Evolutionary conservation across 1,284 basidiomycete species (phyloP).

Genomic region (Acaromyces ingoldii): DNA sequence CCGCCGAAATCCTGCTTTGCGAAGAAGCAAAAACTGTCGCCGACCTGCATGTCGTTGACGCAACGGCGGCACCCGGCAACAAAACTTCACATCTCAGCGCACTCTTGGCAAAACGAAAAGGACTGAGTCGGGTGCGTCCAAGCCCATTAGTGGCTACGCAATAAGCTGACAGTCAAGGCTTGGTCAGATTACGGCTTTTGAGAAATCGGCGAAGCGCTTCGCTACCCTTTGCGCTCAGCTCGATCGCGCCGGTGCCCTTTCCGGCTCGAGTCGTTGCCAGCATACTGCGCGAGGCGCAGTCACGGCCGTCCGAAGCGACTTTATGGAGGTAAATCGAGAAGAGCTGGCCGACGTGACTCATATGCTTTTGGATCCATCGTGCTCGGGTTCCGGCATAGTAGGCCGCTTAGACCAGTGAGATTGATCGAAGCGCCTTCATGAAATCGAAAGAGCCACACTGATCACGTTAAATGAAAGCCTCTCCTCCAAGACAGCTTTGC

Average conservation of each 20-base stretch:
- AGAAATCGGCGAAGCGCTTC: conserved; percentile 24
- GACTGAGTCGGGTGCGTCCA: neutral
- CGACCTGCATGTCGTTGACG: conserved; percentile 64
- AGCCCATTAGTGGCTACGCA: too few species aligned
- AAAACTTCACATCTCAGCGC: conserved; percentile 92
- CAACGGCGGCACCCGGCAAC: conserved; percentile 94
- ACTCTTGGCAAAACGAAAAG: conserved; percentile 51
- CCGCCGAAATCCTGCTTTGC: conserved; percentile 63
- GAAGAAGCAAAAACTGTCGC: neutral
- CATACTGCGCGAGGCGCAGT: neutral
- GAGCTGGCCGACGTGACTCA: conserved; percentile 21
- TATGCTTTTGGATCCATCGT: conserved; percentile 46
- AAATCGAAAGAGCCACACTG: neutral
- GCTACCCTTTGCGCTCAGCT: conserved; percentile 23
- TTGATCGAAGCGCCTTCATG: neutral
- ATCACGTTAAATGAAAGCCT: neutral
- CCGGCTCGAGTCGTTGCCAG: neutral
- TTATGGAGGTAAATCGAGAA: neutral
- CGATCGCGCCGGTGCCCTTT: conserved; percentile 12
- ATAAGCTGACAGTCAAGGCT: too few species aligned
- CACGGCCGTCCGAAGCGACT: conserved; percentile 13
- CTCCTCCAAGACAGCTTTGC: neutral
- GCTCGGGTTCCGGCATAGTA: conserved; percentile 44
- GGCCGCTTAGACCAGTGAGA: conserved; percentile 26
- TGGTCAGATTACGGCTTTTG: conserved; percentile 30